phyloP scores from a whole-genome alignment of 208 protist genomes.

The Trichomonas gallinae region DNA sequence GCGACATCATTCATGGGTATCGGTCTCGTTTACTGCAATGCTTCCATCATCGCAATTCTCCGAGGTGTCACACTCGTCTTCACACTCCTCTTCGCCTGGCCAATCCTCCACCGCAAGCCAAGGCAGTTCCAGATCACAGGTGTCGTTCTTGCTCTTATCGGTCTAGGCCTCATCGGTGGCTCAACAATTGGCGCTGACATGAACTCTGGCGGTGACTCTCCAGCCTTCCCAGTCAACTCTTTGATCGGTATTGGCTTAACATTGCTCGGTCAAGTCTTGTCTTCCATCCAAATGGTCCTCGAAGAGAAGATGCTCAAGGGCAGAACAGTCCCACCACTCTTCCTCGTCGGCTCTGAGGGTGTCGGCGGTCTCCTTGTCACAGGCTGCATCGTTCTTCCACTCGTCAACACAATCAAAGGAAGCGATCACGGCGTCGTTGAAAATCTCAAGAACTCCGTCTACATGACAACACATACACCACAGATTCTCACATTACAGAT shows the following conservation, averaged over 20 bases:
- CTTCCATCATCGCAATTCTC: not conserved
- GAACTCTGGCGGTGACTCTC: not conserved
- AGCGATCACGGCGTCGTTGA: not conserved
- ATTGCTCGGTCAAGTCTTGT: not conserved
- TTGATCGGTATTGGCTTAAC: not conserved
- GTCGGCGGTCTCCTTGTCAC: not conserved
- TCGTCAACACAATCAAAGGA: not conserved
- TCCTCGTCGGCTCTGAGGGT: not conserved
- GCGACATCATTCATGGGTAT: not conserved
- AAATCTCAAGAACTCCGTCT: constrained; percentile 2
- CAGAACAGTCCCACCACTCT: not conserved
- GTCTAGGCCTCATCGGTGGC: not conserved
- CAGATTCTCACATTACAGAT: not conserved
- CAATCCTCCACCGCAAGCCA: not conserved
- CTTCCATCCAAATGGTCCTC: not conserved
- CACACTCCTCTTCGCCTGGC: not conserved
- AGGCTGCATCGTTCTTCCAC: not conserved
- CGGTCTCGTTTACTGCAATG: not conserved
- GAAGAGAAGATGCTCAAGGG: not conserved
- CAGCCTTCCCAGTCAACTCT: not conserved
- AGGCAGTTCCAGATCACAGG: not conserved
- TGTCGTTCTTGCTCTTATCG: not conserved
- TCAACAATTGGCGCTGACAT: not conserved
- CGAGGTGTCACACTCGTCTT: not conserved
- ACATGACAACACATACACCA: not conserved